phyloP scores from a whole-genome alignment of 495 filamentous ascomycete species.

The Chaetomium cochliodes region DNA sequence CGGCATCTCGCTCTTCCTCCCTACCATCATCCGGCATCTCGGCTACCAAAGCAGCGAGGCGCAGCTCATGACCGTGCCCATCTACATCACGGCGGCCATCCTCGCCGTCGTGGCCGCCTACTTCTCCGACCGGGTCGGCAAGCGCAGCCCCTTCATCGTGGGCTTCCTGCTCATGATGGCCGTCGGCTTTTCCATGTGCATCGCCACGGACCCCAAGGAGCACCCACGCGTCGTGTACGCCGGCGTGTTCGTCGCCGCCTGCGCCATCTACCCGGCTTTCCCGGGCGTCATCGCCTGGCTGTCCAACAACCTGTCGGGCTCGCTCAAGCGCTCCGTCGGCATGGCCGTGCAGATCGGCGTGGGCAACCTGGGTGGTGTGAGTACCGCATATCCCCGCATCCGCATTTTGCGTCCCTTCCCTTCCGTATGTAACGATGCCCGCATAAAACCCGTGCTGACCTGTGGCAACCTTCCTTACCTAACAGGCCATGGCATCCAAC shows the following conservation, averaged over 20 bases:
- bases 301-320: conserved; percentile 67
- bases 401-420: too few relatives aligned
- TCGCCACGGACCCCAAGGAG: conserved; percentile 36
- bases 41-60: conserved; percentile 63
- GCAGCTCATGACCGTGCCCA: conserved; percentile 69
- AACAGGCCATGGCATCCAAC: conserved; percentile 65
- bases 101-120: conserved; percentile 59
- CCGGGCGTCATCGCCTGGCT: conserved; percentile 72
- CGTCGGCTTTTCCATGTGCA: conserved; percentile 64
- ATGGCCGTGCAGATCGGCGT: conserved; percentile 76
- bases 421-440: too few relatives aligned
- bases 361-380: conserved; percentile 65
- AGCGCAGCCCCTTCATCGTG: conserved; percentile 65
- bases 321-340: conserved; percentile 67
- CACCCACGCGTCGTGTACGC: conserved; percentile 68
- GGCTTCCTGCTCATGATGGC: conserved; percentile 58
- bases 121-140: conserved; percentile 58
- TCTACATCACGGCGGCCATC: conserved; percentile 66
- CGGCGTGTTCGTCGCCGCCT: conserved; percentile 69
- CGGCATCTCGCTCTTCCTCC: conserved; percentile 71
- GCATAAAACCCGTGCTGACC: background rate
- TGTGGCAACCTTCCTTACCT: too few relatives aligned
- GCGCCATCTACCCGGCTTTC: conserved; percentile 60
- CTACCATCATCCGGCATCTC: conserved; percentile 56
- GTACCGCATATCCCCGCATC: conserved; percentile 18